phyloP scores from a whole-genome alignment of 2,329 filamentous ascomycete species.

The Talaromyces atroroseus region DNA sequence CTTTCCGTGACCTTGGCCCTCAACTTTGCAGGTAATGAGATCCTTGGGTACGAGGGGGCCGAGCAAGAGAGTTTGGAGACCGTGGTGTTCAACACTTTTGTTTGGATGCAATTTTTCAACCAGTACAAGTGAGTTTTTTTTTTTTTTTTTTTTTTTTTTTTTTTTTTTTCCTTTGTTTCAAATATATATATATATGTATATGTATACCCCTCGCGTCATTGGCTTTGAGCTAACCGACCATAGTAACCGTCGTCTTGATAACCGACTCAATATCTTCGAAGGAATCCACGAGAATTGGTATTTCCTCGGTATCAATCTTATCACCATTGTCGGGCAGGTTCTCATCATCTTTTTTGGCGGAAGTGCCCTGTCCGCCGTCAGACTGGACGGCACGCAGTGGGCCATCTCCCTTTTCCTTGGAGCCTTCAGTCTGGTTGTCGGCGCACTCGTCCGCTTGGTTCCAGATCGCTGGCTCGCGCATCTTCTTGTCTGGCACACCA shows the following conservation, averaged over 20 bases:
- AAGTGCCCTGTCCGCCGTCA: constrained; percentile 67
- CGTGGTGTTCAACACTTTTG: constrained; percentile 94
- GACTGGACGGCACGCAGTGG: constrained; percentile 73
- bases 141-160: neutral
- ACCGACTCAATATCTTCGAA: constrained; percentile 93
- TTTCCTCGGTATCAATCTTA: constrained; percentile 75
- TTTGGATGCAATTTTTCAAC: constrained; percentile 99
- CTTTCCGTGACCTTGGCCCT: constrained; percentile 72
- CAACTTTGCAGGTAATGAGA: constrained; percentile 64
- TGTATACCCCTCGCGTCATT: no score
- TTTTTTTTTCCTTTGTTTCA: no score
- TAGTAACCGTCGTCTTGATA: constrained; percentile 70
- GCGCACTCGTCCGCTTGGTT: no score
- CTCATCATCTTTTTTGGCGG: constrained; percentile 93
- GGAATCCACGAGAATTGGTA: constrained; percentile 79
- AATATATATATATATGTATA: no score
- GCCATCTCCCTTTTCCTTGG: constrained; percentile 53
- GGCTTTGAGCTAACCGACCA: no score
- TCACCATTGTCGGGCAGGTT: constrained; percentile 86
- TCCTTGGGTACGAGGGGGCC: constrained; percentile 48
- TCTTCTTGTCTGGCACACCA: no score
- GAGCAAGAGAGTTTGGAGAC: constrained; percentile 58
- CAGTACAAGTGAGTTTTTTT: constrained; percentile 63
- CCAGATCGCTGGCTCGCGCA: no score
- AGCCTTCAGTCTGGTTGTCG: no score